A percentile compares a stretch with the other conserved stretches of the same genome.
These are phyloP conservation scores for Podospora tetraspora DNA, from an alignment of 495 filamentous ascomycete species.

Conservation along the genomic window DNA sequence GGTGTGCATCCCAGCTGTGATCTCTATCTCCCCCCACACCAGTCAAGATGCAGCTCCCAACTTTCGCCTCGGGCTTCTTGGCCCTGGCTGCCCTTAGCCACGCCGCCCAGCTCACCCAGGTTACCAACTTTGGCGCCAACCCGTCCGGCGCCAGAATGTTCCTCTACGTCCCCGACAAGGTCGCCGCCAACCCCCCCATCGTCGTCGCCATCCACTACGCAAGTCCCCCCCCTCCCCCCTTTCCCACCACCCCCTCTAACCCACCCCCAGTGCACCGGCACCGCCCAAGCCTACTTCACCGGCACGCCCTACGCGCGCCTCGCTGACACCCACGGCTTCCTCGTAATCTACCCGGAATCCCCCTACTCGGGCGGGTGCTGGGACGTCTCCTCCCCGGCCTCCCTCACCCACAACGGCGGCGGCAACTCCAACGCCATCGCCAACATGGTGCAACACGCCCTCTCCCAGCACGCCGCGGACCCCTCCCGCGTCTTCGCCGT, in stretches of 20 bases:
- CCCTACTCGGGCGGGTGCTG: conserved; percentile 50
- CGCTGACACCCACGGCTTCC: conserved; percentile 51
- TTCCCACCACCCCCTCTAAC: neutral
- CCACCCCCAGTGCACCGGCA: conserved; percentile 39
- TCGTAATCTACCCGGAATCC: conserved; percentile 52
- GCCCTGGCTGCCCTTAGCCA: conserved; percentile 18
- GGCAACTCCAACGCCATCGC: conserved; percentile 55
- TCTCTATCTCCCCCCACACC: neutral
- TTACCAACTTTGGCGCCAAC: conserved; percentile 38
- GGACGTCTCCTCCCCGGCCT: conserved; percentile 52
- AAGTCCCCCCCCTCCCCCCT: neutral
- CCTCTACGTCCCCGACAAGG: conserved; percentile 37
- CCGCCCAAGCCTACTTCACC: conserved; percentile 45
- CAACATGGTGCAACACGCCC: conserved; percentile 55
- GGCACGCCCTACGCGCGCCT: conserved; percentile 43
- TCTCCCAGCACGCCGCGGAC: conserved; percentile 44
- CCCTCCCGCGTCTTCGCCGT: conserved; percentile 46
- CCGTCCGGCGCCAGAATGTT: conserved; percentile 34
- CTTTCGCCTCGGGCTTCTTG: conserved; percentile 26
- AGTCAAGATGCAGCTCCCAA: conserved; percentile 27
- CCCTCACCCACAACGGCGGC: conserved; percentile 53
- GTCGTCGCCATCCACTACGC: conserved; percentile 51
- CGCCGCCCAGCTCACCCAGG: conserved; percentile 32
- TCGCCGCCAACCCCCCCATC: conserved; percentile 35
- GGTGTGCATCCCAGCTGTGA: neutral